Evolutionary conservation across 1,284 basidiomycete genomes (phyloP), one percentile per base, ranked within the genome.

Genomic region (Rhodotorula sp.): DNA sequence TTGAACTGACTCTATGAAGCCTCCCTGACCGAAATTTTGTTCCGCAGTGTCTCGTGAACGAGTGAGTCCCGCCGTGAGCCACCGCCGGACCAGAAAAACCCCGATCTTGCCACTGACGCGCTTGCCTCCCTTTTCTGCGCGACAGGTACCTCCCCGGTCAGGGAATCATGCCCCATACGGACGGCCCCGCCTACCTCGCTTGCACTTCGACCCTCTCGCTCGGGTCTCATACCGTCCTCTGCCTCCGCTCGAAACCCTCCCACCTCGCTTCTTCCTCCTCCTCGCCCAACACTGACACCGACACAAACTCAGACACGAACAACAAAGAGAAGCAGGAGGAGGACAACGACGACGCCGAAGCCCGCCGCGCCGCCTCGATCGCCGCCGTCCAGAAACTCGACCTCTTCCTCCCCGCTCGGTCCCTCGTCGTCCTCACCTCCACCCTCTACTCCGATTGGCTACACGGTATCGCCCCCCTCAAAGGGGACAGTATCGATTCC

Each of bases 101-200:
- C 15, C 10, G 43, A 7, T 28, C 26, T 4, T 16, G 31, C 18
- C 26, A 38, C 62, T 63, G n/a, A 26, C 57, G 10, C 38, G 12
- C 38, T 43, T 43, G 38, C 38, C 38, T 43, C 38, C 38, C 5
- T 18, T 12, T 5, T 5, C 12, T 26, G 65, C 76, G 74, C 64
- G 76, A 59, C 77, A 81, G 71, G 49, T 97, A 97, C 80, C 83
- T 86, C 38, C 86, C 92, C 10, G 91, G 91, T 2, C 93, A 97
- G 82, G 95, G 95, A 28, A 98, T 98, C 73, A 90, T 92, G 92
- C 92, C 93, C 1, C 95, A 97, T 78, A 89, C 97, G 82, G 95
- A 97, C 79, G 94, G 95, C 0, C 89, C 90, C 0, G 87, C 90
- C 5, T 97, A 97, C 82, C 84, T 89, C 77, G 91, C 93, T 0